These are phyloP conservation scores for Hordeum pubiflorum DNA, from an alignment of 202 grass and related monocot genomes.

Conservation along the genomic window DNA sequence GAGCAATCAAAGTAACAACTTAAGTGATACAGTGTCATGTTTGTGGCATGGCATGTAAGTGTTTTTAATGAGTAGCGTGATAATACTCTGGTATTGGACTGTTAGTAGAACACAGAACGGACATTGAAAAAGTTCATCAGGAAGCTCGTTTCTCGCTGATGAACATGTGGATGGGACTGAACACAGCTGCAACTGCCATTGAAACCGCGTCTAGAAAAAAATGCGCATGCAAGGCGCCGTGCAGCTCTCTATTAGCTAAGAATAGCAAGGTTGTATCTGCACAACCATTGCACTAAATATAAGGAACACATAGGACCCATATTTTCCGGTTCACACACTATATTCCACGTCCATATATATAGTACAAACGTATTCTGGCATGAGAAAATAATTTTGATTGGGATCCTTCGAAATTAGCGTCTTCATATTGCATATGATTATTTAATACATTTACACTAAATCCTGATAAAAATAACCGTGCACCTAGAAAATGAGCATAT, in stretches of 20 bases:
- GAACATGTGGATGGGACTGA: neutral
- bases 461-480: neutral
- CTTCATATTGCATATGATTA: slow-evolving; percentile 18
- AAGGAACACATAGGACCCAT: too few species aligned
- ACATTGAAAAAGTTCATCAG: neutral
- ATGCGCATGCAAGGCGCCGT: too few species aligned
- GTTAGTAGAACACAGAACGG: neutral
- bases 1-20: neutral
- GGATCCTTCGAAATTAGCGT: neutral
- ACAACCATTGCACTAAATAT: too few species aligned
- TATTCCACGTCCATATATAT: too few species aligned
- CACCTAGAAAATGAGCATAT: neutral
- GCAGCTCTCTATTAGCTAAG: neutral
- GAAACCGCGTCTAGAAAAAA: too few species aligned
- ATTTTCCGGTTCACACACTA: too few species aligned
- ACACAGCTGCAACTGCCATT: neutral
- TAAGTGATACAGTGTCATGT: too few species aligned
- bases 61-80: neutral
- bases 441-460: slow-evolving; percentile 29
- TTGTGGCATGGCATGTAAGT: too few species aligned
- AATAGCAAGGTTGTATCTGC: too few species aligned
- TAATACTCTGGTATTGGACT: neutral
- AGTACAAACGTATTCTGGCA: neutral
- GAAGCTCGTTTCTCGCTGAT: neutral
- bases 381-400: neutral